Conservation (phyloP, 2,329 filamentous ascomycete genomes). For the Curvularia lunata region DNA sequence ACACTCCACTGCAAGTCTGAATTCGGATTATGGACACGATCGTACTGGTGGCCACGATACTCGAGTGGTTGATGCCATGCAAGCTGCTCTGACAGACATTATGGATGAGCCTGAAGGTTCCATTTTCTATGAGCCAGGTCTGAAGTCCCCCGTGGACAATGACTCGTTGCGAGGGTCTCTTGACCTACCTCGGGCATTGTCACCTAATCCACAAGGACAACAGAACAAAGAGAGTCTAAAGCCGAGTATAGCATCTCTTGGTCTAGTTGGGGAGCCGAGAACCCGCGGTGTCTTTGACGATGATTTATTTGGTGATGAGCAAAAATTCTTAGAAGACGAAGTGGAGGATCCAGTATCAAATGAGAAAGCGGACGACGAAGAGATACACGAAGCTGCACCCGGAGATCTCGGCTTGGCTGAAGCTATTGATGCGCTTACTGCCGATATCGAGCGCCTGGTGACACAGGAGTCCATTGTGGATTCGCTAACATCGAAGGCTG, state of each 20-base stretch:
- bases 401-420: constrained; percentile 93
- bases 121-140: constrained; percentile 64
- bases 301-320: constrained; percentile 89
- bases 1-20: constrained; percentile 79
- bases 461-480: constrained; percentile 92
- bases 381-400: constrained; percentile 91
- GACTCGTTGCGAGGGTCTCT: constrained; percentile 68
- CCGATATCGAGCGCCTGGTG: constrained; percentile 86
- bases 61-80: constrained; percentile 88
- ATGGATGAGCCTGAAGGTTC: constrained; percentile 78
- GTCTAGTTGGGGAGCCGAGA: constrained; percentile 84
- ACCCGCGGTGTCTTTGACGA: constrained; percentile 92
- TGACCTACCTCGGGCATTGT: constrained; percentile 59
- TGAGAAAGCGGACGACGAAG: constrained; percentile 72
- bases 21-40: constrained; percentile 62
- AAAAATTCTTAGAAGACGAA: constrained; percentile 85
- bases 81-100: constrained; percentile 88
- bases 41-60: constrained; percentile 68
- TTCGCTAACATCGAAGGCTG: constrained; percentile 89
- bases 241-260: constrained; percentile 88
- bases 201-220: constrained; percentile 44
- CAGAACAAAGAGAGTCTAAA: constrained; percentile 61
- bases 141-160: constrained; percentile 64
- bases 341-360: constrained; percentile 72
- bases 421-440: constrained; percentile 85